Evolutionary conservation across 345 rosid species (phyloP), one percentile per base, ranked within the genome.

Genomic region (Bruguiera parviflora): DNA sequence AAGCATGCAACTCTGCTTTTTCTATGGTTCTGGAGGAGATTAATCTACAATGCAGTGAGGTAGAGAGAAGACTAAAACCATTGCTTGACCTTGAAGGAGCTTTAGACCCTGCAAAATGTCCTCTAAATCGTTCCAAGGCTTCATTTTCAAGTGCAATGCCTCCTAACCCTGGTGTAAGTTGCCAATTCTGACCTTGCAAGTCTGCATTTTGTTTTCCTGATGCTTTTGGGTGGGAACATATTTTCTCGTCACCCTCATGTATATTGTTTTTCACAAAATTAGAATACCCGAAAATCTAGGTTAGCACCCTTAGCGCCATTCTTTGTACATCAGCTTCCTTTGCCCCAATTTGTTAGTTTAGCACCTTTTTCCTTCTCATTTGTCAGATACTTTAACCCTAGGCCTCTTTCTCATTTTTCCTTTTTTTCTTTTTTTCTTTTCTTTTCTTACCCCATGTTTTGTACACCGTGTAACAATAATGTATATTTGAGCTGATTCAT

Each of bases 31-130:
- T 68, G 6, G 80, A 79, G 51, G 98, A 92, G 89, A 77, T 79
- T 4, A 81, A 81, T 76, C 75, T 75, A 62, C 99, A 85, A 79
- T 81, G 84, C 81, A 77, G 66, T 0, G 97, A 90, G 78, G 94
- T 89, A 19, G 88, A 86, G 79, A 88, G 93, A 80, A 81, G 91
- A 73, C 75, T 95, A 64, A 80, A 77, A 74, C 90, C 92, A 56
- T 70, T 94, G 58, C 74, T 89, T 28, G 82, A 86, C 61, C 82
- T 88, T 25, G 86, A 87, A 71, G 80, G 70, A 85, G 67, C 58
- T 68, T 74, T 51, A 72, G 75, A 77, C 73, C 67, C 66, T 68
- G 68, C 80, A 52, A 67, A 63, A 55, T 39, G 60, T 49, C 73
- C 64, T 74, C 52, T 60, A 20, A 53, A 57, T 57, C 27, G 64